Conservation (phyloP, 164 flowering plant species). For the Houttuynia cordata region DNA sequence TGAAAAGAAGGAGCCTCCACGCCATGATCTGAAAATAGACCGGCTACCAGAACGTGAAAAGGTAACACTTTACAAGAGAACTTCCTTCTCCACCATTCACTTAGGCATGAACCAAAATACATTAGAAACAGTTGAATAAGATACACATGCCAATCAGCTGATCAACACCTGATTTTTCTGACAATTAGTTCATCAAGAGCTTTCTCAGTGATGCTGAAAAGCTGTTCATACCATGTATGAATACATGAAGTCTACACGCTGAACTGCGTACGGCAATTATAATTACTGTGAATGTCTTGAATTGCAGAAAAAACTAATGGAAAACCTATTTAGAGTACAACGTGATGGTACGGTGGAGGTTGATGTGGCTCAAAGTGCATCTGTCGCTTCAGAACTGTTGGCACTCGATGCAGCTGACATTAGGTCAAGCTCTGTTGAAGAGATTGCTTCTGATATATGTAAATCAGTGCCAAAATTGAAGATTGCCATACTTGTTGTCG, state of each 20-base stretch:
- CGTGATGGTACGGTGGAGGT: slow-evolving; percentile 84
- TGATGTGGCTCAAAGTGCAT: slow-evolving; percentile 44
- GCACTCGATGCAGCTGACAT: slow-evolving; percentile 46
- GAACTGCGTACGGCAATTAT: neutral
- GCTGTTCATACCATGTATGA: too few species aligned
- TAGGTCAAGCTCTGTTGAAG: slow-evolving; percentile 15
- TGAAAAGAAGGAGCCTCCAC: slow-evolving; percentile 36
- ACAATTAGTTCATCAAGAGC: neutral
- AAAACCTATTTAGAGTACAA: slow-evolving; percentile 64
- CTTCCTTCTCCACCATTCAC: neutral
- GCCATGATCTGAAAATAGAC: slow-evolving; percentile 50
- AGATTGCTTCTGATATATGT: slow-evolving; percentile 14
- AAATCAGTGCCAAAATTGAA: slow-evolving; percentile 64
- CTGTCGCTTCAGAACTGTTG: slow-evolving; percentile 66
- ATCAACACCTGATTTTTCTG: too few species aligned
- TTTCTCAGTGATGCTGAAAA: neutral
- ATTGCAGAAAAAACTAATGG: slow-evolving; percentile 60
- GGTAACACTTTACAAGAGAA: slow-evolving; percentile 24
- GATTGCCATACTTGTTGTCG: slow-evolving; percentile 83
- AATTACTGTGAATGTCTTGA: neutral
- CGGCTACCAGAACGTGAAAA: slow-evolving; percentile 64
- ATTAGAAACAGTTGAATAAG: too few species aligned
- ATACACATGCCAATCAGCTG: too few species aligned
- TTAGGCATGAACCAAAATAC: too few species aligned
- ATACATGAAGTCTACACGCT: neutral